Base-by-base conservation (phyloP, 768 basidiomycete species). In the Omphalotus guepiniiformis region DNA sequence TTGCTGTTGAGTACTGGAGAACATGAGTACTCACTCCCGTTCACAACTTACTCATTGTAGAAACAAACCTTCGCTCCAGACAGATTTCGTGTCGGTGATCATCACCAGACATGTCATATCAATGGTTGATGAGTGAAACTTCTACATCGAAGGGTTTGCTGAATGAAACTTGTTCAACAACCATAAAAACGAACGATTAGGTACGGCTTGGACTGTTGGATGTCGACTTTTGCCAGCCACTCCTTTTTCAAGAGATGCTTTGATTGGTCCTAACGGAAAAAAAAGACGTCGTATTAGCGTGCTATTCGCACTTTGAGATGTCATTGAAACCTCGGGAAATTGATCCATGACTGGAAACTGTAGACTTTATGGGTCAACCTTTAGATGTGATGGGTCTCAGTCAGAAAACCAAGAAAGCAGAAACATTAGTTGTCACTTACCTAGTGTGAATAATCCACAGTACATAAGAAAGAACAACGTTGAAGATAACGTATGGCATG, bases 181-280 rank as follows among this genome's bases (percentile, higher is more conserved):
- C 12, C 16, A 18, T 16, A 42, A 35, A n/a, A 38, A 80, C 83
- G 56, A 60, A 89, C 88, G 57, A 88, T 66, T 53, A 90, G 75
- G 64, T 88, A 89, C 27, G 86, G 81, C 2, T 71, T 78, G 1
- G 85, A 81, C 13, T 68, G 75, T 37, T 68, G 68, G 29, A 69
- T 67, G 58, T 88, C 82, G 42, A 75, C 67, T 61, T 84, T 88
- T 26, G 78, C 78, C 11, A 89, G 70, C 88, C 88, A 90, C 62
- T 88, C 85, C 60, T 81, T 85, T 47, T 66, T 67, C 23, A 85
- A 66, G 26, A 89, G 71, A 27, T 63, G 59, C 45, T 78, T 79
- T 27, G 74, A 67, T 47, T 80, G 71, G 39, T 79, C 78, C 86
- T 88, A 50, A 30, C 23, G 34, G 47, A 26, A 46, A 16, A 32